phyloP scores from a whole-genome alignment of 169 alveolate genomes.

The Amoebophrya sp. region DNA sequence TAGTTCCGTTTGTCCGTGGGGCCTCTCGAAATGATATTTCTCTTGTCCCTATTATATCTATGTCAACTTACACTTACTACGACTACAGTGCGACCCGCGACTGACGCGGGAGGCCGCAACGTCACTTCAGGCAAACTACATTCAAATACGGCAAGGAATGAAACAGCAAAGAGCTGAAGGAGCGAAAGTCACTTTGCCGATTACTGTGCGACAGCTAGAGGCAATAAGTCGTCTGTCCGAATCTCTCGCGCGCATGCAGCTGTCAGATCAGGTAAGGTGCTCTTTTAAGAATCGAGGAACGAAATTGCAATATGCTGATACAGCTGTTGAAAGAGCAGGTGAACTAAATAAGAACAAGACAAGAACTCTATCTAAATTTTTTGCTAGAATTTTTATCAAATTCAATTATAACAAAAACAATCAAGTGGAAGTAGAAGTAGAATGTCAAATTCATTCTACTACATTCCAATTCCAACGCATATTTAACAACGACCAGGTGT shows the following conservation, averaged over 20 bases:
- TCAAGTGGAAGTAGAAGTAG: too few species aligned
- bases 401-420: not conserved
- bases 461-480: too few species aligned
- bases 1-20: too few species aligned
- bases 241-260: not conserved
- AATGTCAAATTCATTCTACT: too few species aligned
- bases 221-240: constrained; percentile 84
- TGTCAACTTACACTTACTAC: too few species aligned
- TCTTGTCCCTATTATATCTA: too few species aligned
- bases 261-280: not conserved
- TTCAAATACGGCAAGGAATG: not conserved
- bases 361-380: not conserved
- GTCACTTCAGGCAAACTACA: not conserved
- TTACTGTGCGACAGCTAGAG: constrained; percentile 97
- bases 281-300: not conserved
- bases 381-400: not conserved
- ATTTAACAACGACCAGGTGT: not conserved
- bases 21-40: too few species aligned
- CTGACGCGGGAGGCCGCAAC: not conserved
- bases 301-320: not conserved
- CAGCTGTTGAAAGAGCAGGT: not conserved
- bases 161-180: not conserved
- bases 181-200: constrained; percentile 77
- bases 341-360: too few species aligned
- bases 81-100: not conserved